Base-by-base conservation (phyloP, 2,329 filamentous ascomycete genomes). In the Ascochyta clinopodiicola region DNA sequence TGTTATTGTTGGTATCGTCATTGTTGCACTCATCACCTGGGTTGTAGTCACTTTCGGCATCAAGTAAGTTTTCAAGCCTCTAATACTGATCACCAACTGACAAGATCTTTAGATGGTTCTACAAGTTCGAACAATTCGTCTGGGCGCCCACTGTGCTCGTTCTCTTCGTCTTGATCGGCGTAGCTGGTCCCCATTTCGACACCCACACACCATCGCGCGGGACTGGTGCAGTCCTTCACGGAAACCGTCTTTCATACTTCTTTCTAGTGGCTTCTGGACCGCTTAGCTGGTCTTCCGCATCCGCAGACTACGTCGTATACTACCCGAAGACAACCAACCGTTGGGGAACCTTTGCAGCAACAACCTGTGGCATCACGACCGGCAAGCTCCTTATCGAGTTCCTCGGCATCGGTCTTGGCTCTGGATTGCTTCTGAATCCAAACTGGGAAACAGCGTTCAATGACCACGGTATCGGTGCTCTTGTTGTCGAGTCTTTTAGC, bases 241-340 rank as follows among this genome's bases (percentile, higher is more conserved):
- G 82, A 21, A 83, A 84, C 56, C 77, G 83, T 3, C 74, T 91
- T 19, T 87, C 85, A 1, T 91, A 89, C 74, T 88, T 91, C 75
- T 87, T 83, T 31, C 78, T 91, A 35, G 88, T 85, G 61, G 77
- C 88, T 9, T 86, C 85, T 15, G 82, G 82, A 2, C 83, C 84
- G 12, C 80, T 87, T 43, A 85, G 84, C 6, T 89, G 87, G 73
- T 77, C 82, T 2, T 82, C 84, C 5, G 80, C 81, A 1, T 83
- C 82, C n/a, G 83, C 84, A 0, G 86, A 89, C 68, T 88, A 84
- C 67, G 86, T 88, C 62, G 84, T 87, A 44, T 89, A 88, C 72
- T 87, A 84, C 70, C 81, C 84, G 0, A 76, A 81, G 59, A 71
- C 74, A 56, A 79, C 83, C n/a, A 79, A 80, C 29, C 73, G 78